Evolutionary conservation across 306 rosid species (phyloP).

Genomic region (Fragaria nilgerrensis): DNA sequence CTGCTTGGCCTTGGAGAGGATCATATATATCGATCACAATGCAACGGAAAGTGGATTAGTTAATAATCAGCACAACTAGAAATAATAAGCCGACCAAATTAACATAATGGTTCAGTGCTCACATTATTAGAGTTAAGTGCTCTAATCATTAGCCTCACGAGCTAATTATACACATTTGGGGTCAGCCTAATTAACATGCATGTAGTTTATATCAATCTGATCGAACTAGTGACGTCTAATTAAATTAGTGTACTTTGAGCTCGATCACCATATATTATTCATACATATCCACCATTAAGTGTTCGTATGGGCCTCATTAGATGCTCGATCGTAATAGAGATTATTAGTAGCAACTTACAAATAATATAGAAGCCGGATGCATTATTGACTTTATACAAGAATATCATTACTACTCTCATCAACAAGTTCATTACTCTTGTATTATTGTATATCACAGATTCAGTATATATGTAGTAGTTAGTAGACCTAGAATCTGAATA

Average conservation of each 20-base stretch:
- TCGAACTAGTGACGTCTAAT: no score
- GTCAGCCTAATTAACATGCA: not conserved
- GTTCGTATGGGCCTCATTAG: not conserved
- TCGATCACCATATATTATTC: not conserved
- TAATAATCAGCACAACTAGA: not conserved
- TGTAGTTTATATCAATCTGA: not conserved
- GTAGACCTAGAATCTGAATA: not conserved
- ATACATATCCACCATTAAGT: not conserved
- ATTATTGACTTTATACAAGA: not conserved
- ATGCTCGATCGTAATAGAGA: not conserved
- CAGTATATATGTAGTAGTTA: not conserved
- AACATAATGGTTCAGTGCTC: constrained; percentile 31
- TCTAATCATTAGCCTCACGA: constrained; percentile 32
- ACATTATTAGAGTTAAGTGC: constrained; percentile 28
- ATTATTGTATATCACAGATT: not conserved
- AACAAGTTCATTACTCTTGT: not conserved
- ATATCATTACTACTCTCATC: not conserved
- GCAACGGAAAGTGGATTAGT: constrained; percentile 5
- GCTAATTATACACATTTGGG: constrained; percentile 2
- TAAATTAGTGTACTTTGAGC: not conserved
- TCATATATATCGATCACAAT: not conserved
- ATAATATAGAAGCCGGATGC: not conserved
- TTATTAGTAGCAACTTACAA: not conserved
- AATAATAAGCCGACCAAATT: constrained; percentile 25
- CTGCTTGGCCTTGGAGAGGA: no score